These are phyloP conservation scores for Fusarium sp. DNA, from an alignment of 2,329 filamentous ascomycete species.

Conservation along the genomic window DNA sequence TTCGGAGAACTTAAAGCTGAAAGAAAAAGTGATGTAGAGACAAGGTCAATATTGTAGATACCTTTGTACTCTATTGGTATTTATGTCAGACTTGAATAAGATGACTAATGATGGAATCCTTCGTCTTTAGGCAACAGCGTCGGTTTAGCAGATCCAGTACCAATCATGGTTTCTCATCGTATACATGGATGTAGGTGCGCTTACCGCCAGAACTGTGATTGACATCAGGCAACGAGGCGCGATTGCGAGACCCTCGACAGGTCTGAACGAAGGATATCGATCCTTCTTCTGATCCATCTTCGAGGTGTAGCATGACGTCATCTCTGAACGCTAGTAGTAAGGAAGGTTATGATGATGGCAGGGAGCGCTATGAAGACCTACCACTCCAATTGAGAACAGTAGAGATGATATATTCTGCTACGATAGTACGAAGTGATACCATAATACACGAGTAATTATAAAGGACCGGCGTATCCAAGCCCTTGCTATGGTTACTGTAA, in stretches of 20 bases:
- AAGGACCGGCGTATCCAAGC: not conserved
- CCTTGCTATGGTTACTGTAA: too few relatives aligned
- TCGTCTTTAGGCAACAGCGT: not conserved
- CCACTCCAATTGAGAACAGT: too few relatives aligned
- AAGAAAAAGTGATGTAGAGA: not conserved
- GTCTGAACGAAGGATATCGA: too few relatives aligned
- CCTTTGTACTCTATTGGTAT: not conserved
- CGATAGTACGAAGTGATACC: not conserved
- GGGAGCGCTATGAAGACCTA: too few relatives aligned
- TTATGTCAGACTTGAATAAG: not conserved
- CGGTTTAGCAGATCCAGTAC: not conserved
- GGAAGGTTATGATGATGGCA: too few relatives aligned
- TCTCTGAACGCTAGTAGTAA: too few relatives aligned
- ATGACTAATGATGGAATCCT: not conserved
- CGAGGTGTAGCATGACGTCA: too few relatives aligned
- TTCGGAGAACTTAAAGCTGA: accelerated
- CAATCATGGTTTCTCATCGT: not conserved
- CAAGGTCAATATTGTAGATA: not conserved
- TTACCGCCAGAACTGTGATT: not conserved
- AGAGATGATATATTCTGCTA: too few relatives aligned
- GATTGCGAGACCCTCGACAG: too few relatives aligned
- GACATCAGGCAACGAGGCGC: too few relatives aligned
- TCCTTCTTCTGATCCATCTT: too few relatives aligned
- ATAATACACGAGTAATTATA: not conserved
- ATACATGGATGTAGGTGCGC: accelerated